phyloP scores from a whole-genome alignment of 139 green algal genomes.

The Coelastrella sp. region DNA sequence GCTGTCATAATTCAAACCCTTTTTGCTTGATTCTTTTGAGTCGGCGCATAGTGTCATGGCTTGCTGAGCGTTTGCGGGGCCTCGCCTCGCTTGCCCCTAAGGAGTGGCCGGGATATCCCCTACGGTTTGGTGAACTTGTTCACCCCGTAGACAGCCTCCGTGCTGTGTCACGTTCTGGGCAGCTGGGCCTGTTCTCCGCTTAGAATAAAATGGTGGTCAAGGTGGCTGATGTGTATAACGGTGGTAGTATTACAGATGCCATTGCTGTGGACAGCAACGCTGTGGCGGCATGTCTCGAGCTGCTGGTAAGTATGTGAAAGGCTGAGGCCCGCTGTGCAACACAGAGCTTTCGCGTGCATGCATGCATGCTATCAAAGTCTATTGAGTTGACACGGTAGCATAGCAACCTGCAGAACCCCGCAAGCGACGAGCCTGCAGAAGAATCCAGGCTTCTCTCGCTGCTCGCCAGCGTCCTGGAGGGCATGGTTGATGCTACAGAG shows the following conservation, averaged over 20 bases:
- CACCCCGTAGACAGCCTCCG: not conserved
- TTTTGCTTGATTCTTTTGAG: not conserved
- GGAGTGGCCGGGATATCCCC: not conserved
- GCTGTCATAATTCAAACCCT: not conserved
- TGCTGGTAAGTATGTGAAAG: conserved; percentile 21
- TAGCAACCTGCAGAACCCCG: conserved; percentile 32
- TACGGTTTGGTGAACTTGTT: not conserved
- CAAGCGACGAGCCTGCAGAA: conserved; percentile 16
- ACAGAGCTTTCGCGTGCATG: too few species aligned
- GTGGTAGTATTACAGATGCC: not conserved
- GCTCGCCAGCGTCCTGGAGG: conserved; percentile 37
- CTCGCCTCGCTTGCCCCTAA: conserved; percentile 2
- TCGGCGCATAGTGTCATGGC: not conserved
- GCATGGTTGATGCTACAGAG: conserved; percentile 11
- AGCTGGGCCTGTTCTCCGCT: not conserved
- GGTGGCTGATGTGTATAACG: not conserved
- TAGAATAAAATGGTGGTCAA: conserved; percentile 35
- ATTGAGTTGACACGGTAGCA: too few species aligned
- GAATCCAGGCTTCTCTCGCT: conserved; percentile 40
- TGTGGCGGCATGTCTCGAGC: not conserved
- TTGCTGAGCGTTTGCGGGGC: not conserved
- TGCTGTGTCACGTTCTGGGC: not conserved
- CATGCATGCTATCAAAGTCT: too few species aligned
- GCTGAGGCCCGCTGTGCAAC: not conserved
- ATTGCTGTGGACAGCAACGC: not conserved